These are phyloP conservation scores for Calocybe indica DNA, from an alignment of 768 basidiomycete species.

Conservation along the genomic window DNA sequence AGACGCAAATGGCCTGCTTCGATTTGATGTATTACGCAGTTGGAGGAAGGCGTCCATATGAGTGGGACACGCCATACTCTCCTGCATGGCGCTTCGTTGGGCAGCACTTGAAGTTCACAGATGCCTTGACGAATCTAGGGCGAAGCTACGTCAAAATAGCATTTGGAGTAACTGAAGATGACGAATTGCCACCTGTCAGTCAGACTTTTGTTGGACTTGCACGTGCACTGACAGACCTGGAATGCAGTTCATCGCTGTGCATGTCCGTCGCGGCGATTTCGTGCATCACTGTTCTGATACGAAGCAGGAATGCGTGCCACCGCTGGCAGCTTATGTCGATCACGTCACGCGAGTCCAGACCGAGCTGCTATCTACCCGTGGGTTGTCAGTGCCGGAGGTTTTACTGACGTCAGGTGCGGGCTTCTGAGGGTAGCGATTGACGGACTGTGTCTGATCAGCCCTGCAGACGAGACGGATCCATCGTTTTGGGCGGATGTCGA, in stretches of 20 bases:
- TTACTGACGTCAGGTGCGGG: slow-evolving; percentile 35
- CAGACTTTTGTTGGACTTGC: background rate
- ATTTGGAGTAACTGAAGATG: slow-evolving; percentile 13
- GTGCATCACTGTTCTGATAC: slow-evolving; percentile 22
- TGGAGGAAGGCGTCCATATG: slow-evolving; percentile 20
- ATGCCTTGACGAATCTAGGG: slow-evolving; percentile 22
- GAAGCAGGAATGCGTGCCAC: slow-evolving; percentile 29
- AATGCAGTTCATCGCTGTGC: slow-evolving; percentile 38
- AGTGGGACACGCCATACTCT: slow-evolving; percentile 31
- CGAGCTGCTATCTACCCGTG: slow-evolving; percentile 23
- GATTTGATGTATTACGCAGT: slow-evolving; percentile 27
- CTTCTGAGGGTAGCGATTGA: background rate
- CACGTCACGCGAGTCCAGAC: slow-evolving; percentile 31
- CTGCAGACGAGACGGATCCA: slow-evolving; percentile 38
- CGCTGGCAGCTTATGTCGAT: slow-evolving; percentile 29
- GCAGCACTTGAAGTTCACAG: slow-evolving; percentile 27
- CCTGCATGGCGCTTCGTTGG: slow-evolving; percentile 39
- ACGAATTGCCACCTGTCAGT: slow-evolving; percentile 29
- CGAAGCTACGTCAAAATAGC: slow-evolving; percentile 26
- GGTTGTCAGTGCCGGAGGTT: slow-evolving; percentile 26
- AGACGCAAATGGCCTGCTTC: slow-evolving; percentile 26
- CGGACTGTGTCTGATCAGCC: background rate
- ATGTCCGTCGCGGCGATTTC: slow-evolving; percentile 44
- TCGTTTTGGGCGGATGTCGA: slow-evolving; percentile 34
- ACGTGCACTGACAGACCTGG: background rate